A percentile compares a stretch with the other conserved stretches of the same genome.
phyloP scores from a whole-genome alignment of 331 rosid genomes.

The Dryas integrifolia region DNA sequence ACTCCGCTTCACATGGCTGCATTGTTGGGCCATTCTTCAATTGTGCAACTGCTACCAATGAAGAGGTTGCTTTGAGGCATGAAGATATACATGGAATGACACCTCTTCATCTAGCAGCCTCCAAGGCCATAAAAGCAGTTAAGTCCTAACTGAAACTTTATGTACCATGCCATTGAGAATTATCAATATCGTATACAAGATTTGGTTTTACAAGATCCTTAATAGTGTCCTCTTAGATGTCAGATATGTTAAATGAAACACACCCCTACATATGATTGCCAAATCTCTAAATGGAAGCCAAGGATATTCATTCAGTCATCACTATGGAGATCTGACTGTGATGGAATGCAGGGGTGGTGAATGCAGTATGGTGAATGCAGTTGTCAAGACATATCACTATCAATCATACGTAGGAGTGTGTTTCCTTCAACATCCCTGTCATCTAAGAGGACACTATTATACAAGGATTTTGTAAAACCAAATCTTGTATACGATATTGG shows the following conservation, averaged over 20 bases:
- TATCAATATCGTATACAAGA: not conserved
- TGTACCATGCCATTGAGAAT: not conserved
- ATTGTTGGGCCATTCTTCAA: too few relatives aligned
- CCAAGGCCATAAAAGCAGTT: not conserved
- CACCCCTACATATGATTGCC: not conserved
- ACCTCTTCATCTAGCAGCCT: conserved; percentile 15
- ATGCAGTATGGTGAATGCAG: too few relatives aligned
- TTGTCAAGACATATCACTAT: too few relatives aligned
- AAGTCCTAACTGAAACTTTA: conserved; percentile 12
- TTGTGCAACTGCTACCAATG: too few relatives aligned
- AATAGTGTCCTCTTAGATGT: not conserved
- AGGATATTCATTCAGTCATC: too few relatives aligned
- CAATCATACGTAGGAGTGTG: not conserved
- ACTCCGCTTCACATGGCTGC: too few relatives aligned
- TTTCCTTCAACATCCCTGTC: not conserved
- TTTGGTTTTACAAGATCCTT: not conserved
- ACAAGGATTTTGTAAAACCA: not conserved
- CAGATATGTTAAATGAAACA: not conserved
- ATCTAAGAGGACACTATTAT: too few relatives aligned
- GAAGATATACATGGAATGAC: not conserved
- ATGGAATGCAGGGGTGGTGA: too few relatives aligned
- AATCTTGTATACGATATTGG: not conserved
- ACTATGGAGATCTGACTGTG: too few relatives aligned
- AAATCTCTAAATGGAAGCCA: too few relatives aligned
- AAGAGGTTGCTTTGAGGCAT: not conserved